Evolutionary conservation across 1,139 yeast genomes (phyloP).

Genomic region (Suhomyces kunorum): DNA sequence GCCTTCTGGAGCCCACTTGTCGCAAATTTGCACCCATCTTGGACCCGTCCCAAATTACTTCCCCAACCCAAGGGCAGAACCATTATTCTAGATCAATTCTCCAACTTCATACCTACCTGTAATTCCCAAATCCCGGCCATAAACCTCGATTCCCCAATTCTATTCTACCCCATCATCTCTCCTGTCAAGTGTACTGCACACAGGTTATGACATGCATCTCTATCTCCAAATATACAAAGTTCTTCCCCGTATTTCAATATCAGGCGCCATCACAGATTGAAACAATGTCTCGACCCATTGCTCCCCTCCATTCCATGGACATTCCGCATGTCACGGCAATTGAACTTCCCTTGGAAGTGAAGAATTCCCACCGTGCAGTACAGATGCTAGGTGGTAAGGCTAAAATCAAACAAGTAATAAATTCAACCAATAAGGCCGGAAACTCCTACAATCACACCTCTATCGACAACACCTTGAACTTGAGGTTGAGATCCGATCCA

Average conservation of each 20-base stretch:
- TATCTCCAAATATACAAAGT: background rate
- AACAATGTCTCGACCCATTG: conserved; percentile 23
- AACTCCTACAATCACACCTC: conserved; percentile 14
- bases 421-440: conserved; percentile 22
- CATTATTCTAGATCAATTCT: no score
- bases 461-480: conserved; percentile 50
- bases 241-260: background rate
- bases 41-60: no score
- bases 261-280: background rate
- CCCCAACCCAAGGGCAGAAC: no score
- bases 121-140: no score
- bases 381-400: conserved; percentile 75
- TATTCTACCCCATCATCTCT: no score
- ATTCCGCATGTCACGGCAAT: conserved; percentile 75
- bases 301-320: conserved; percentile 61
- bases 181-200: no score
- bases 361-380: conserved; percentile 63
- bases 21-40: no score
- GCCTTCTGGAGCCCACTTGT: no score
- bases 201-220: no score
- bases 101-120: no score
- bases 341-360: conserved; percentile 78
- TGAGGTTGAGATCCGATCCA: conserved; percentile 65
- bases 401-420: conserved; percentile 42
- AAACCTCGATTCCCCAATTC: no score